Percentiles rank a stretch among this genome's conserved stretches.
phyloP scores from a whole-genome alignment of 306 rosid genomes.

The Castanopsis chinensis region DNA sequence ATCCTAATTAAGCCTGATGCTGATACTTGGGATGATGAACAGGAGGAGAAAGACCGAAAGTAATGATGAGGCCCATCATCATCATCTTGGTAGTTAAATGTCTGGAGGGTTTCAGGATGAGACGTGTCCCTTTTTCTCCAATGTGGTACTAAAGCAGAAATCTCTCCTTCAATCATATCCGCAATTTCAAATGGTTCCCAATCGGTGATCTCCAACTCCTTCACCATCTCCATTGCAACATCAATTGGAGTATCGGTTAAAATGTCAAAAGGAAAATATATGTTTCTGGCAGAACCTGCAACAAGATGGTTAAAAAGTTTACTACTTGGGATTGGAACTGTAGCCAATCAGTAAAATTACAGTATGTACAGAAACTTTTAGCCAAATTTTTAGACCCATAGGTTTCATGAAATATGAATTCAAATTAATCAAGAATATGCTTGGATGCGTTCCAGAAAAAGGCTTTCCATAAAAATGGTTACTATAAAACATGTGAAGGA shows the following conservation, averaged over 20 bases:
- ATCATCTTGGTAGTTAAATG: constrained; percentile 45
- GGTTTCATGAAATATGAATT: neutral
- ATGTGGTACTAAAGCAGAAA: constrained; percentile 57
- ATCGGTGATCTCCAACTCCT: constrained; percentile 77
- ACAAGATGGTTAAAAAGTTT: constrained; percentile 18
- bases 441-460: neutral
- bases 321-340: constrained; percentile 10
- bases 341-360: neutral
- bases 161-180: constrained; percentile 76
- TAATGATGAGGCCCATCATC: constrained; percentile 38
- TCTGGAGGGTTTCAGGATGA: constrained; percentile 29
- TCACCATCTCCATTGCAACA: constrained; percentile 92
- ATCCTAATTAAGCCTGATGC: constrained; percentile 31
- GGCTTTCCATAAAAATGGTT: neutral
- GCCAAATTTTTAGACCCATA: neutral
- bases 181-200: constrained; percentile 88
- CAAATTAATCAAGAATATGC: neutral
- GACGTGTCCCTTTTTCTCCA: constrained; percentile 36
- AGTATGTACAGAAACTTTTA: neutral
- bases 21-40: constrained; percentile 61
- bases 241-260: constrained; percentile 66
- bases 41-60: constrained; percentile 45
- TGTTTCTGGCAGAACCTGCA: constrained; percentile 69
- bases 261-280: constrained; percentile 79
- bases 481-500: neutral